These are phyloP conservation scores for Clitoria ternatea DNA, from an alignment of 306 rosid genomes.

Conservation along the genomic window DNA sequence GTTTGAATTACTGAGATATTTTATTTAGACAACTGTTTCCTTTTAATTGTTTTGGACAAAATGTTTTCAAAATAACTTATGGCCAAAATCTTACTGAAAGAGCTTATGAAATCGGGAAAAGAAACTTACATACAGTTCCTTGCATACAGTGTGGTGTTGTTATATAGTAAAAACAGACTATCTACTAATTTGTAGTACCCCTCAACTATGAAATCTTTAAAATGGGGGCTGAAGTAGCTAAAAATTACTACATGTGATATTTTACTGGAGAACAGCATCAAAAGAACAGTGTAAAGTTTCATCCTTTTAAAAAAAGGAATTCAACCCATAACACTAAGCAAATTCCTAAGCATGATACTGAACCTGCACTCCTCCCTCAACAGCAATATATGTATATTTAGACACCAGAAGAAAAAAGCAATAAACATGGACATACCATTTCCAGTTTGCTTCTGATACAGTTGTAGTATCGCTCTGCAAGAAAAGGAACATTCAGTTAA, in stretches of 20 bases:
- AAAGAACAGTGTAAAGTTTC: background rate
- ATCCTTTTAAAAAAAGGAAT: background rate
- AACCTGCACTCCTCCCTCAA: background rate
- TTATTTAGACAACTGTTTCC: background rate
- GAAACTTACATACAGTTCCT: background rate
- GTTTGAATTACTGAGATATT: background rate
- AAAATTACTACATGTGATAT: background rate
- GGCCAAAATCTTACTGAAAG: background rate
- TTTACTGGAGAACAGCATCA: background rate
- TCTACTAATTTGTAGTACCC: background rate
- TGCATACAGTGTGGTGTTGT: background rate
- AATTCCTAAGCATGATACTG: background rate
- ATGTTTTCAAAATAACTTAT: background rate
- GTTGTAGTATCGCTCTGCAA: slow-evolving; percentile 60
- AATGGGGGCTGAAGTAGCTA: background rate
- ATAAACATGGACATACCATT: slow-evolving; percentile 48
- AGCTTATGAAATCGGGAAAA: background rate
- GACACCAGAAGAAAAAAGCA: background rate
- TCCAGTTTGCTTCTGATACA: slow-evolving; percentile 68
- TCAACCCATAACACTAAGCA: background rate
- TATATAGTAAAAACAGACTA: background rate
- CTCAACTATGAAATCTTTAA: background rate
- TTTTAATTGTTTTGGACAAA: background rate
- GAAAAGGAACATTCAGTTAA: slow-evolving; percentile 18
- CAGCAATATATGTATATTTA: background rate